Conservation (phyloP, 495 filamentous ascomycete genomes). For the Pseudomonodictys pantanalensis region DNA sequence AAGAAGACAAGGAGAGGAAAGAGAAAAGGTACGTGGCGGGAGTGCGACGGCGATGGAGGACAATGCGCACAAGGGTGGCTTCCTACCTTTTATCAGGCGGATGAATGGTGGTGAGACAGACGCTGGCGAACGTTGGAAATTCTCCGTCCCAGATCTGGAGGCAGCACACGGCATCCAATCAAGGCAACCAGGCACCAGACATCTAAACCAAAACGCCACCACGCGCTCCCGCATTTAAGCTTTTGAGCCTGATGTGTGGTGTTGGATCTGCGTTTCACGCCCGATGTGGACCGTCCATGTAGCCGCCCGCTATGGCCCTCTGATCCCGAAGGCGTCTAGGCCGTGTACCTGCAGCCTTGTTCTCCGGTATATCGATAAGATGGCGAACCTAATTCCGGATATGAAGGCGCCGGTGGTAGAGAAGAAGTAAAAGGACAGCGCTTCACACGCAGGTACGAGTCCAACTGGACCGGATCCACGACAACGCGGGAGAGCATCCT, state of each 20-base stretch:
- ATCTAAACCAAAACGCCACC: constrained; percentile 28
- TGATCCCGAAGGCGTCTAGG: background rate
- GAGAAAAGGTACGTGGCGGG: background rate
- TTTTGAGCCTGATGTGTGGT: constrained; percentile 30
- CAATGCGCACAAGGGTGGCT: background rate
- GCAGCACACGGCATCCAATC: constrained; percentile 20
- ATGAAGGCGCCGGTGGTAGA: background rate
- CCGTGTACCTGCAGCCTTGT: background rate
- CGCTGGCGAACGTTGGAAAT: constrained; percentile 2
- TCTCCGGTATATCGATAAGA: background rate
- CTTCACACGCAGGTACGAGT: no score
- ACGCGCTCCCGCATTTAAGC: constrained; percentile 24
- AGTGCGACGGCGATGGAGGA: background rate
- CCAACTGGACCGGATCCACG: no score
- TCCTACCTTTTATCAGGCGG: constrained; percentile 20
- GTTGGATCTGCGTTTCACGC: constrained; percentile 25
- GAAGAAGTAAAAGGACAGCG: no score
- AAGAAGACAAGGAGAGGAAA: background rate
- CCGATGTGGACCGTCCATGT: constrained; percentile 19
- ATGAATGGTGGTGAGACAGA: constrained; percentile 27
- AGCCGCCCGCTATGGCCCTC: constrained; percentile 23
- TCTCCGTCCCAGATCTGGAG: background rate
- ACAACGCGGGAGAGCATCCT: background rate
- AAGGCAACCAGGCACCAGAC: constrained; percentile 1
- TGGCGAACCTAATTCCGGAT: background rate